Base-by-base conservation (phyloP, 352 stramenopile species). In the Thalassiosira delicatula region DNA sequence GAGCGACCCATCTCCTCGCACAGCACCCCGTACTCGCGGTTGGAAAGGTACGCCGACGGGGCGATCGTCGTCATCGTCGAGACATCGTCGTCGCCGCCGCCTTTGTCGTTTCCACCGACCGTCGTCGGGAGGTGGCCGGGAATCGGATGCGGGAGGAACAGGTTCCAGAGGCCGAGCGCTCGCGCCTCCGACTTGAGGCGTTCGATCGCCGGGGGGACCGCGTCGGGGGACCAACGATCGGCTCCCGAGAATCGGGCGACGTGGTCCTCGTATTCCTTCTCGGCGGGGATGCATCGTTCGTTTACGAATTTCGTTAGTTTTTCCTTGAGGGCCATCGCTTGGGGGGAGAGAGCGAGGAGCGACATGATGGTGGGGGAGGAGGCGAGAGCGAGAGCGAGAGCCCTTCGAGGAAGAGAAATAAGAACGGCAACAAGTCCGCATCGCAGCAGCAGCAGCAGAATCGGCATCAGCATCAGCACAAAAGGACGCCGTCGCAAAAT, bases 1-100 rank as follows among this genome's bases (percentile, higher is more conserved):
- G 93, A 96, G 17, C 91, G 88, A 32, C 97, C 97, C 96, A 98
- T 98, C 14, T 97, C 86, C 85, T 99, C 96, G 46, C 96, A 98
- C 85, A 98, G 93, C 65, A 97, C 91, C 25, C 96, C 96, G 84
- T 99, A 99, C 90, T 98, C 96, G 37, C 96, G 90, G 79, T 95
- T 95, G 7, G 85, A 87, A 9, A 96, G 75, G 30, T 86, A 70
- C 19, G 78, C 51, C 5, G 69, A 70, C 11, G 88, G 85, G 29
- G 51, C 19, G 29, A 89, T 73, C 0, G 76, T 2, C 4, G 77
- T 68, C 19, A n/a, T n/a, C n/a, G n/a, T n/a, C n/a, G n/a, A n/a
- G n/a, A 4, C 0, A 29, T 33, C 44, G 37, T 63, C 62, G 56
- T 32, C 21, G 2, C n/a, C n/a, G 21, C 3, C 60, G 29, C 32